Evolutionary conservation across 148 eudicot species (phyloP).

Genomic region (Dysphania ambrosioides): DNA sequence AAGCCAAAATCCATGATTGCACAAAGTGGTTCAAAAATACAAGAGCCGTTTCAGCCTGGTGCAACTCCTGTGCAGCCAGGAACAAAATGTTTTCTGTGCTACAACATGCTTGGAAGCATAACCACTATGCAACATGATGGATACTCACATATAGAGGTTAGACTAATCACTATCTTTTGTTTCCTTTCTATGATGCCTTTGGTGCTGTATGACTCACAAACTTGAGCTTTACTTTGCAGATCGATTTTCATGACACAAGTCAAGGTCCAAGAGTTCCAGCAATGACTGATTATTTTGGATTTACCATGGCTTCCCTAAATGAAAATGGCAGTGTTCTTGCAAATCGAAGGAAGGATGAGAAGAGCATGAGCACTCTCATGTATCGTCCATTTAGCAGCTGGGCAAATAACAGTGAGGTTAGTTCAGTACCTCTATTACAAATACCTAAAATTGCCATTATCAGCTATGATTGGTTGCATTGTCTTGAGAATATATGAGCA

Average conservation of each 20-base stretch:
- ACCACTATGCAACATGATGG: slow-evolving; percentile 86
- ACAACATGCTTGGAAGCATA: slow-evolving; percentile 88
- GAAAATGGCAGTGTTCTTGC: slow-evolving; percentile 95
- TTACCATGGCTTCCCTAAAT: slow-evolving; percentile 90
- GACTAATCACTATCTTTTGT: slow-evolving; percentile 9
- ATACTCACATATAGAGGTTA: slow-evolving; percentile 91
- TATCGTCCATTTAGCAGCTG: slow-evolving; percentile 97
- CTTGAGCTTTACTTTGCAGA: slow-evolving; percentile 45
- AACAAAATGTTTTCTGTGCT: slow-evolving; percentile 75
- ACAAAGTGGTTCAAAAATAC: slow-evolving; percentile 48
- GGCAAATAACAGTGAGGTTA: slow-evolving; percentile 98
- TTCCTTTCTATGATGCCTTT: not conserved
- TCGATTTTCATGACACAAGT: slow-evolving; percentile 98
- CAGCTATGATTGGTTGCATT: not conserved
- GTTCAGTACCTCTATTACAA: slow-evolving; percentile 13
- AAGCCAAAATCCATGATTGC: slow-evolving; percentile 23
- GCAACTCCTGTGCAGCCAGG: slow-evolving; percentile 83
- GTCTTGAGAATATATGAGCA: not conserved
- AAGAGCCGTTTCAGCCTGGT: slow-evolving; percentile 94
- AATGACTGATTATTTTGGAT: slow-evolving; percentile 98
- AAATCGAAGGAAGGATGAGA: slow-evolving; percentile 84
- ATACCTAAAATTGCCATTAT: not conserved
- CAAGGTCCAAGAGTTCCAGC: slow-evolving; percentile 95
- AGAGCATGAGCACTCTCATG: slow-evolving; percentile 91
- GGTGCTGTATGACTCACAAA: slow-evolving; percentile 20